phyloP scores from a whole-genome alignment of 768 basidiomycete species.

The Tulasnella sp. region DNA sequence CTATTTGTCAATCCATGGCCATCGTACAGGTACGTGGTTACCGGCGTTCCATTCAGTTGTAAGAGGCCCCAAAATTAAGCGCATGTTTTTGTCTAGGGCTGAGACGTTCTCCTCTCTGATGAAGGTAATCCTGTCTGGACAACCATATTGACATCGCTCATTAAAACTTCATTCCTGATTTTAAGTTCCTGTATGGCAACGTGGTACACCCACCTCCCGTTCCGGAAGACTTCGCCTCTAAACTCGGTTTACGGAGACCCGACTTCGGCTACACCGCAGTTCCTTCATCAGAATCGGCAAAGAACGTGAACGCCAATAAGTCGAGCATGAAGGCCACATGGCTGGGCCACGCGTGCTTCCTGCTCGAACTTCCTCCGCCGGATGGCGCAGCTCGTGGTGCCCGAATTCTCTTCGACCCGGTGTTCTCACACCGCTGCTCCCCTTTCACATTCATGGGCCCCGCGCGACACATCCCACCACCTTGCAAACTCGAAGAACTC shows the following conservation, averaged over 20 bases:
- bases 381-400: constrained; percentile 41
- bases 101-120: background rate
- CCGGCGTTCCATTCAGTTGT: constrained; percentile 16
- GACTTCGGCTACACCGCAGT: constrained; percentile 21
- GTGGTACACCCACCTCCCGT: background rate
- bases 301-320: constrained; percentile 46
- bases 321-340: constrained; percentile 39
- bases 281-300: background rate
- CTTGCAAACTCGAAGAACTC: constrained; percentile 40
- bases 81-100: background rate
- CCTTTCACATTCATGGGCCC: constrained; percentile 48
- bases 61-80: background rate
- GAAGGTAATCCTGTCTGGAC: background rate
- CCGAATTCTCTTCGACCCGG: constrained; percentile 51
- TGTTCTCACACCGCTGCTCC: constrained; percentile 52
- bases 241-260: constrained; percentile 30
- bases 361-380: constrained; percentile 49
- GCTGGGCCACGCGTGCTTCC: constrained; percentile 41
- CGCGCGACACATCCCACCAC: constrained; percentile 44
- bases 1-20: constrained; percentile 31
- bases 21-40: background rate
- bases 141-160: background rate
- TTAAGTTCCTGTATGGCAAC: background rate
- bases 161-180: background rate
- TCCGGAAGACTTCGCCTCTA: constrained; percentile 17